These are phyloP conservation scores for Ampelocalamus luodianensis DNA, from an alignment of 176 grass and related monocot species.

Conservation along the genomic window DNA sequence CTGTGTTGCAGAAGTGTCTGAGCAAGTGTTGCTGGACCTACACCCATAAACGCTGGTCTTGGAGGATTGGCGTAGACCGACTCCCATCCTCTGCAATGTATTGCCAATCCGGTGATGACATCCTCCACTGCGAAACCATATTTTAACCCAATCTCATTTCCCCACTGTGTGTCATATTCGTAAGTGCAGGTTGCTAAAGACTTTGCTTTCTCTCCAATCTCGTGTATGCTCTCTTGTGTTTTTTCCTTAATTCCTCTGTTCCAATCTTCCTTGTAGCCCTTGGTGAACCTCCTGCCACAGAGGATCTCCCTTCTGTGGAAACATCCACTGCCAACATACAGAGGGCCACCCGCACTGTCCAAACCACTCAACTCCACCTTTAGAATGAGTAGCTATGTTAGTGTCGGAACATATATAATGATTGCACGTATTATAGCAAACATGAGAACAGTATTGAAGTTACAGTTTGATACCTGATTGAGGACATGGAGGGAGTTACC, in stretches of 20 bases:
- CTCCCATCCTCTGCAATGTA: conserved; percentile 84
- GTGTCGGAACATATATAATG: background rate
- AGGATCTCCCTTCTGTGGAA: conserved; percentile 83
- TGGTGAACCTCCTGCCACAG: conserved; percentile 56
- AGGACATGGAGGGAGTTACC: conserved; percentile 55
- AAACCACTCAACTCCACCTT: conserved; percentile 61
- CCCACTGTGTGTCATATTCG: conserved; percentile 72
- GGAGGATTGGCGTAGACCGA: conserved; percentile 56
- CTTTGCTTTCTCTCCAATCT: conserved; percentile 53
- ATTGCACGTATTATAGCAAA: background rate
- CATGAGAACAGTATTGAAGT: conserved; percentile 20
- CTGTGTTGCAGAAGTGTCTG: conserved; percentile 81
- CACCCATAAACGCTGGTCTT: conserved; percentile 65
- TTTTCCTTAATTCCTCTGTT: conserved; percentile 36
- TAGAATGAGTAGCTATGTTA: conserved; percentile 43
- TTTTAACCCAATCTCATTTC: conserved; percentile 69
- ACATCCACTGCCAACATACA: conserved; percentile 73
- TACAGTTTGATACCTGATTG: conserved; percentile 47
- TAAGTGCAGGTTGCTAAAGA: conserved; percentile 60
- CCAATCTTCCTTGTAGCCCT: conserved; percentile 67
- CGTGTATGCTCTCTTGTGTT: conserved; percentile 20
- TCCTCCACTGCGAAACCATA: conserved; percentile 79
- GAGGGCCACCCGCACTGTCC: conserved; percentile 60
- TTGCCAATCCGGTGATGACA: conserved; percentile 68
- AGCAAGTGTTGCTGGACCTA: conserved; percentile 62